These are phyloP conservation scores for Paracorniculantispora psalliotae DNA, from an alignment of 2,329 filamentous ascomycete species.

Conservation along the genomic window DNA sequence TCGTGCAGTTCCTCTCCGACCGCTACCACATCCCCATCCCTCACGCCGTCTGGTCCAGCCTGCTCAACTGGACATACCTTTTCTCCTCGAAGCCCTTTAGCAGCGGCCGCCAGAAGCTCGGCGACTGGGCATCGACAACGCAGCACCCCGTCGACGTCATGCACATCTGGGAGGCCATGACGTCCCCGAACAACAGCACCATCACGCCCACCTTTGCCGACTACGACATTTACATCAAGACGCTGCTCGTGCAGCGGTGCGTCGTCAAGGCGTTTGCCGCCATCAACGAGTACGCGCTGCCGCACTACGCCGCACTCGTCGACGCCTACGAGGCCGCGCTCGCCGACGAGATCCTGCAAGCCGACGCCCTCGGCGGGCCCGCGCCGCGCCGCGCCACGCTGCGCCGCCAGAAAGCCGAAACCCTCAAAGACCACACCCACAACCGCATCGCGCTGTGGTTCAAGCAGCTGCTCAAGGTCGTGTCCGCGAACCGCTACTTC, in stretches of 20 bases:
- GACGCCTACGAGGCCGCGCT: constrained; percentile 24
- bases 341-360: constrained; percentile 30
- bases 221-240: constrained; percentile 41
- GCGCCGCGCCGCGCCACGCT: constrained; percentile 16
- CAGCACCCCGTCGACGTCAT: constrained; percentile 41
- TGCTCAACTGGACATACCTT: constrained; percentile 64
- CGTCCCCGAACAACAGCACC: constrained; percentile 45
- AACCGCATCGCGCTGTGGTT: constrained; percentile 27
- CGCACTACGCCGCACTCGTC: constrained; percentile 28
- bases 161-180: constrained; percentile 57
- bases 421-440: constrained; percentile 29
- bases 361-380: constrained; percentile 16
- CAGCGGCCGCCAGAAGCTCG: constrained; percentile 32
- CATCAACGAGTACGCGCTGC: constrained; percentile 37
- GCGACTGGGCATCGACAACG: constrained; percentile 24
- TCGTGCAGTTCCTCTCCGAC: constrained; percentile 59
- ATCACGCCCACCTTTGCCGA: constrained; percentile 53
- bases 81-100: constrained; percentile 36
- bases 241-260: constrained; percentile 28
- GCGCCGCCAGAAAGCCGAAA: constrained; percentile 25
- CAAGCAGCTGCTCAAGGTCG: constrained; percentile 22
- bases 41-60: constrained; percentile 55
- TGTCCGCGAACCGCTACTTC: constrained; percentile 19
- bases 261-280: constrained; percentile 29
- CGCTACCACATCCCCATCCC: constrained; percentile 56